Evolutionary conservation across 352 stramenopile species (phyloP).

Genomic region (Pythium aphanidermatum): DNA sequence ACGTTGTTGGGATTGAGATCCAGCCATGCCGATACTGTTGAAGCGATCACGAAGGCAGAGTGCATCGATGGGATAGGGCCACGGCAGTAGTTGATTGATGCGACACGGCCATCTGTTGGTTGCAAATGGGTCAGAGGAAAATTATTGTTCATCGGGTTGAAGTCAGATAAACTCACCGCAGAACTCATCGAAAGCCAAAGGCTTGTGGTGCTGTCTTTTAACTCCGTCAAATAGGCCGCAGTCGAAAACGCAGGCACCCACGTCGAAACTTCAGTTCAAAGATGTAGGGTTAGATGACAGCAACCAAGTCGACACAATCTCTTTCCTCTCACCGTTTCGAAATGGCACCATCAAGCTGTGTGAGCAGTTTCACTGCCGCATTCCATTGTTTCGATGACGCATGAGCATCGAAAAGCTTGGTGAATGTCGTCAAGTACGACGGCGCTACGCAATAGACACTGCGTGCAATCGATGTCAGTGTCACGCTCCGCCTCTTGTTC

Average conservation of each 20-base stretch:
- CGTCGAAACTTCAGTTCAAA: slow-evolving; percentile 65
- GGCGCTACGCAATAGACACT: slow-evolving; percentile 77
- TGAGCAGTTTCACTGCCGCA: slow-evolving; percentile 62
- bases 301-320: too few relatives aligned
- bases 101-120: slow-evolving; percentile 60
- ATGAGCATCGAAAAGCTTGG: slow-evolving; percentile 59
- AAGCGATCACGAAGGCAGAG: slow-evolving; percentile 76
- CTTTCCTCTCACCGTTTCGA: slow-evolving; percentile 39
- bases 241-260: slow-evolving; percentile 79
- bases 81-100: slow-evolving; percentile 72
- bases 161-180: slow-evolving; percentile 55
- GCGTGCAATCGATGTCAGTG: slow-evolving; percentile 2
- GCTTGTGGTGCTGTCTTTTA: slow-evolving; percentile 75
- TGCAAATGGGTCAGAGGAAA: background rate
- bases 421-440: slow-evolving; percentile 76
- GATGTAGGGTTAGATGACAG: too few relatives aligned
- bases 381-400: slow-evolving; percentile 60
- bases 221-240: slow-evolving; percentile 82
- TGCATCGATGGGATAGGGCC: slow-evolving; percentile 78
- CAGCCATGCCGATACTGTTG: slow-evolving; percentile 77
- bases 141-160: background rate
- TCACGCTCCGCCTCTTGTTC: slow-evolving; percentile 3
- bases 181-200: slow-evolving; percentile 81
- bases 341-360: slow-evolving; percentile 57
- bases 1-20: slow-evolving; percentile 72